Evolutionary conservation across 2,329 filamentous ascomycete species (phyloP).

Genomic region (Raffaelea albimanens): DNA sequence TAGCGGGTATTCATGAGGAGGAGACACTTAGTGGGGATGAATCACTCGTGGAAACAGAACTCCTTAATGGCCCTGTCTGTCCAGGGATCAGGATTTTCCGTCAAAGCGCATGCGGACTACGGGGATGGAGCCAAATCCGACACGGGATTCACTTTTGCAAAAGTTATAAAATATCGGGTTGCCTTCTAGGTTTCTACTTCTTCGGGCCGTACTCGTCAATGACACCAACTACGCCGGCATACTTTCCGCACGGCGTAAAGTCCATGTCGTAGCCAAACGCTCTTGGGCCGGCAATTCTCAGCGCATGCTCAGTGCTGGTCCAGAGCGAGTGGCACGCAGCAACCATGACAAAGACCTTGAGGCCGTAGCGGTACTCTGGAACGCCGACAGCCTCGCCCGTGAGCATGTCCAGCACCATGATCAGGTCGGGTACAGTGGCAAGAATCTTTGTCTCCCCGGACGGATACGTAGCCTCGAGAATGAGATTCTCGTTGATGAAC

Average conservation of each 20-base stretch:
- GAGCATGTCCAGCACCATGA: conserved; percentile 36
- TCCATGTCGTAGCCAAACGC: conserved; percentile 32
- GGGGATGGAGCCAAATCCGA: too few relatives aligned
- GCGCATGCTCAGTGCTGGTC: conserved; percentile 36
- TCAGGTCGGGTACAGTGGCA: conserved; percentile 39
- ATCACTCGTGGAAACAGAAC: too few relatives aligned
- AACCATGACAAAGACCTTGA: conserved; percentile 40
- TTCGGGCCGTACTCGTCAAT: conserved; percentile 36
- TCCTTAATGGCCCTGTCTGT: too few relatives aligned
- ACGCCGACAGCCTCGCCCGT: conserved; percentile 40
- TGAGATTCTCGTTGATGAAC: conserved; percentile 20
- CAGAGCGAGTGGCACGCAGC: conserved; percentile 45
- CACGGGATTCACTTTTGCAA: too few relatives aligned
- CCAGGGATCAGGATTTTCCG: too few relatives aligned
- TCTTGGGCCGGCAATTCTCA: conserved; percentile 35
- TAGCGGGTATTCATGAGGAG: too few relatives aligned
- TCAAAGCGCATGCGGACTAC: too few relatives aligned
- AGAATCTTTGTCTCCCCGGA: conserved; percentile 21
- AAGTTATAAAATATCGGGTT: not conserved
- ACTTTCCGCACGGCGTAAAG: conserved; percentile 38
- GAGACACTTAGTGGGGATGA: too few relatives aligned
- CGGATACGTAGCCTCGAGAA: conserved; percentile 16
- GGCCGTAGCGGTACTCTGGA: conserved; percentile 44
- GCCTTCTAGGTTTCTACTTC: not conserved
- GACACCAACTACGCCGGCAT: conserved; percentile 39